Evolutionary conservation across 2,329 filamentous ascomycete genomes (phyloP), one percentile per base, ranked within the genome.

Genomic region (Monilinia laxa): DNA sequence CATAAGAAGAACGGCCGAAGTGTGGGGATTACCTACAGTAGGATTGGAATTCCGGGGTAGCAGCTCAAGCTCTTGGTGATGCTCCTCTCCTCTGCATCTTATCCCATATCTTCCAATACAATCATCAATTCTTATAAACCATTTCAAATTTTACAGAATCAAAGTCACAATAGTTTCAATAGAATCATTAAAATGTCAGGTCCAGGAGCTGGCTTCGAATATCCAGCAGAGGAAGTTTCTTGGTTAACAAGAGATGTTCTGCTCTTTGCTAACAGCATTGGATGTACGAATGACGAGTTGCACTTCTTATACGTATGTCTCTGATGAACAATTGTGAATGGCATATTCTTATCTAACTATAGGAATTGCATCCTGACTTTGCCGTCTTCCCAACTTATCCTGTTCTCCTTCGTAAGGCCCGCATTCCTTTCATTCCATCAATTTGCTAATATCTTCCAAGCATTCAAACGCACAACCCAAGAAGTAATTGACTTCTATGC

Each of bases 341-440:
- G 3, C 42, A 65, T n/a, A 56, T 52, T 28, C 9, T 57, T 35
- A 64, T 42, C 59, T 0, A 60, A 66, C 18, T 54, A 23, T 28
- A 94, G 91, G 93, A 97, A 80, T 85, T 96, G 63, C 89, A 97
- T 77, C 92, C 93, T 56, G 84, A 90, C 67, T 97, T 97, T 78
- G 80, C 89, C 69, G 90, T 91, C 73, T 97, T 97, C 79, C 93
- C 93, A 23, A 96, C 93, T 54, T 79, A 74, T 74, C 70, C 73
- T 6, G 70, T 72, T 54, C 68, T 73, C 28, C 67, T 73, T 40
- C 71, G 69, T 73, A 70, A 71, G 71, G 71, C 49, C 45, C 4
- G 38, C 31, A 35, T 51, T 38, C 31, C 14, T 31, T 58, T 49
- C 31, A 23, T 47, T 59, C 25, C 9, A 38, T 5, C 7, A 4